These are phyloP conservation scores for Talaromyces marneffei DNA, from an alignment of 2,329 filamentous ascomycete species.

Conservation along the genomic window DNA sequence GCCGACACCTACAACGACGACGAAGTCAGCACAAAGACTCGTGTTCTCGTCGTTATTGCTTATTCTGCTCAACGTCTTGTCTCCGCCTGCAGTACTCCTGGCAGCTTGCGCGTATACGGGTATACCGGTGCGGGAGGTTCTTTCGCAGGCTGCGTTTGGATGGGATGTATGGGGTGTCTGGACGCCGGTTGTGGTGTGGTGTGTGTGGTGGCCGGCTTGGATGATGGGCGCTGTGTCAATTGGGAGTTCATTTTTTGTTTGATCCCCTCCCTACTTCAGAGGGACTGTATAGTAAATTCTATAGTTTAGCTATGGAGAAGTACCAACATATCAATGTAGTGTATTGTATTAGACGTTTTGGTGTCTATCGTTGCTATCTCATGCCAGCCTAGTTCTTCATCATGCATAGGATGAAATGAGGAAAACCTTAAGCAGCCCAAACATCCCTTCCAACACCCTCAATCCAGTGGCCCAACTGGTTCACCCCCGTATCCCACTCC, in stretches of 20 bases:
- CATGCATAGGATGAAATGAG: not conserved
- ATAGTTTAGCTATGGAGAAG: not conserved
- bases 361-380: not conserved
- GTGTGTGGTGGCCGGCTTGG: conserved; percentile 95
- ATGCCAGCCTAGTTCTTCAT: not conserved
- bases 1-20: conserved; percentile 22
- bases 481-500: conserved; percentile 95
- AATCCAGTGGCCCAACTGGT: conserved; percentile 95
- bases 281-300: too few species aligned
- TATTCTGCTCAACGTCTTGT: conserved; percentile 53
- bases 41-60: conserved; percentile 31
- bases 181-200: conserved; percentile 85
- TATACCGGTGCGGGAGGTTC: conserved; percentile 50
- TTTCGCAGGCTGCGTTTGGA: conserved; percentile 72
- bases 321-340: not conserved
- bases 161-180: conserved; percentile 89
- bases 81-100: conserved; percentile 55
- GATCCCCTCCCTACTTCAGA: not conserved
- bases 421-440: conserved; percentile 69
- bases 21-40: not conserved
- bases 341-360: not conserved
- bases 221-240: conserved; percentile 49
- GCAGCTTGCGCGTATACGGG: conserved; percentile 45
- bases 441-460: conserved; percentile 90
- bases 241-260: conserved; percentile 29